Conservation (phyloP, 2,329 filamentous ascomycete species). For the Xylariomycetidae sp. region DNA sequence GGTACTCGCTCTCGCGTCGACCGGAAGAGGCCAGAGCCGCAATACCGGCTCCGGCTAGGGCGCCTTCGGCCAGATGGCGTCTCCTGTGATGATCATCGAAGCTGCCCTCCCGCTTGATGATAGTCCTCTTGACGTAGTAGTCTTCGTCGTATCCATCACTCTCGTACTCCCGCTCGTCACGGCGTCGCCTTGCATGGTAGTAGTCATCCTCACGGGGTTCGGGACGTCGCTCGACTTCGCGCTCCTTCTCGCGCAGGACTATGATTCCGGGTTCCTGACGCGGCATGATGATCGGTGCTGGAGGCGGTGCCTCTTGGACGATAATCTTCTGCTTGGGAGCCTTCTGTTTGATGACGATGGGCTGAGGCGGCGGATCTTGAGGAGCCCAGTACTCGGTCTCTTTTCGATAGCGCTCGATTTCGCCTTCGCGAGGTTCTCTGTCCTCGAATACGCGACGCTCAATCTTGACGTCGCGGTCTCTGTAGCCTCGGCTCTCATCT, state of each 20-base stretch:
- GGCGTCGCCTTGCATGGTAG: conserved; percentile 38
- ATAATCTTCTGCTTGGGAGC: conserved; percentile 55
- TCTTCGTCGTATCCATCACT: conserved; percentile 38
- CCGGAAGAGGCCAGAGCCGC: conserved; percentile 54
- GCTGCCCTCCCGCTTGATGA: conserved; percentile 46
- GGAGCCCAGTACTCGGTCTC: conserved; percentile 58
- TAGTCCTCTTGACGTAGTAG: conserved; percentile 38
- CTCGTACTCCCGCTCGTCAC: conserved; percentile 33
- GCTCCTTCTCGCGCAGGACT: conserved; percentile 36
- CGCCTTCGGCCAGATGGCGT: conserved; percentile 58
- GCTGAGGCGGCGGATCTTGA: conserved; percentile 40
- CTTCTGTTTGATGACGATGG: conserved; percentile 52
- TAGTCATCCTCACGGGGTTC: conserved; percentile 41
- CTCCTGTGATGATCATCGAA: conserved; percentile 47
- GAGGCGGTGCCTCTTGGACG: conserved; percentile 49
- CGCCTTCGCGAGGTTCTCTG: conserved; percentile 26
- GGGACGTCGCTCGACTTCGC: conserved; percentile 27
- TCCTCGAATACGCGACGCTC: conserved; percentile 25
- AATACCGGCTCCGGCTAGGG: conserved; percentile 56
- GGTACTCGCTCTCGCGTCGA: conserved; percentile 43
- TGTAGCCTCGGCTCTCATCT: conserved; percentile 21
- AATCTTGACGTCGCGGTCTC: conserved; percentile 24
- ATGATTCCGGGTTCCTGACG: conserved; percentile 39
- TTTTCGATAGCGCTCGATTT: conserved; percentile 54
- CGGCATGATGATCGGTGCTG: conserved; percentile 45